Base-by-base conservation (phyloP, 768 basidiomycete genomes). In the Mycena amicta region DNA sequence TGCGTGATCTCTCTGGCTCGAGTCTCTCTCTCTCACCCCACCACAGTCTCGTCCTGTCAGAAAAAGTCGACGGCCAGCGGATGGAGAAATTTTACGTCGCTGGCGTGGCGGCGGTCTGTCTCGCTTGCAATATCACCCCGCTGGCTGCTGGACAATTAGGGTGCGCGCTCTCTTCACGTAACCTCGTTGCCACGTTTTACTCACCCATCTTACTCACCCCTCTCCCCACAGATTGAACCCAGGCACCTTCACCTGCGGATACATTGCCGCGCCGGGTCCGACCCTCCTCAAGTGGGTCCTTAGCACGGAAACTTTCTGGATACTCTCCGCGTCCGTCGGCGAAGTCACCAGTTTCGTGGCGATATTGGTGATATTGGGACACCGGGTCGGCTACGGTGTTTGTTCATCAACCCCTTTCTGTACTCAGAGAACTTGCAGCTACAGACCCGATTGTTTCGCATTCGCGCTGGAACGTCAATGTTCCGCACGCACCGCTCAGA, bases 301-400 rank as follows among this genome's bases (percentile, higher is more conserved):
- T 15, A 27, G 31, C 31, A 52, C 52, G 22, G 30, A 52, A 39
- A 52, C 52, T 15, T 6, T 39, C 22, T 40, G 31, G 52, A 11
- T 52, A 2, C 52, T 52, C 33, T 22, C 37, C 13, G 16, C 33
- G 1, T 52, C 52, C 22, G 23, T 40, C 20, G 52, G 52, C 12
- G 52, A 52, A 28, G 26, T 52, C 18, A n/a, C 37, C 52, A 39
- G 31, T 11, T 52, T 52, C 37, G 23, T 52, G 18, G 37, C 37
- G 18, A 52, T 39, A 12, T 20, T 52, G 23, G 52, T 31, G 28
- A n/a, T n/a, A n/a, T n/a, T n/a, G n/a, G n/a, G n/a, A n/a, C 27
- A 52, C 37, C 23, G 31, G 15, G 31, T 52, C 16, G 33, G 31
- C 31, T 52, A 52, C 52, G 52, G 11, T 23, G 52, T 33, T 5